Base-by-base conservation (phyloP, 768 basidiomycete genomes). In the Kwoniella pini region DNA sequence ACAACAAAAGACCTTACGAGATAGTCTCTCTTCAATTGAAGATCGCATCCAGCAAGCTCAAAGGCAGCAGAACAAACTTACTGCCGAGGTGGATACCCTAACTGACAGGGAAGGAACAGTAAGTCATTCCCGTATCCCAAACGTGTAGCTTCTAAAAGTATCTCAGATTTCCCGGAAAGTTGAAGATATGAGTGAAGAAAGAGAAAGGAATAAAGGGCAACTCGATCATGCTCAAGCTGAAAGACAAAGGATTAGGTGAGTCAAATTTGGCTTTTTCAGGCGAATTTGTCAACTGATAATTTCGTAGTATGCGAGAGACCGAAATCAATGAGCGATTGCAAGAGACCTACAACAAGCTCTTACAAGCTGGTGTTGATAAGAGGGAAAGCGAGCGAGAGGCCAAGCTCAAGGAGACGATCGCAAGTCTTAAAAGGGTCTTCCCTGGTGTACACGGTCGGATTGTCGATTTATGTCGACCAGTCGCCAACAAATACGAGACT, bases 361-460 rank as follows among this genome's bases (percentile, higher is more conserved):
- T 92, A 13, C 89, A 94, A 74, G 94, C 94, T 0, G 90, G 91
- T 27, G 87, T 90, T 0, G 94, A 97, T 71, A 88, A 82, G 78
- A 86, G 86, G 45, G 91, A 96, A 77, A 87, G 87, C 0, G 91
- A 97, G 72, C 84, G 87, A 22, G 94, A 97, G 70, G 82, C 79
- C 4, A 87, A 83, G 73, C 81, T 95, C 58, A 95, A 92, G 75
- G 94, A 98, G 75, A 91, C 88, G 0, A 81, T 98, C 27, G 80
- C 85, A 0, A 90, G 83, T 70, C 78, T 99, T 59, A 92, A 94
- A 72, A 83, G 90, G 0, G 86, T 95, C 38, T 98, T 97, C 80
- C 90, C 91, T 42, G 91, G 93, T 68, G 94, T 98, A 3, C 86
- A 91, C 15, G 96, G 96, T 0, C 86, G 96, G 17, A 86, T 98